Conservation (phyloP, 129 eudicot species). For the Chrysanthemum makinoi region DNA sequence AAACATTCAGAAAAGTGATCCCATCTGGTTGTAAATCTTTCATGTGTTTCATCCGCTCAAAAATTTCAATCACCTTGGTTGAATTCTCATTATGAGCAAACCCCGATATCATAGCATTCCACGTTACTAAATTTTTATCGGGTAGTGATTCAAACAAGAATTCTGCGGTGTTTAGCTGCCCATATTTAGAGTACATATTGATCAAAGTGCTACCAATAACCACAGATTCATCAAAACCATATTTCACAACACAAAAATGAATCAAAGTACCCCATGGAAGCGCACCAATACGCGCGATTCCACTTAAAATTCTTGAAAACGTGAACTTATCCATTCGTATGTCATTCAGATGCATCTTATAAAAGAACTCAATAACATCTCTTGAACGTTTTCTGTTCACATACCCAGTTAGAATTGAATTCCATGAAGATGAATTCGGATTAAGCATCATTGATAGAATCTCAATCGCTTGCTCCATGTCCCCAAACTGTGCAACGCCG, state of each 20-base stretch:
- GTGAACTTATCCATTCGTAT: constrained; percentile 64
- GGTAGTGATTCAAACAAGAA: constrained; percentile 40
- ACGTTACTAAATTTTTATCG: constrained; percentile 61
- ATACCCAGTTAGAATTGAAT: constrained; percentile 69
- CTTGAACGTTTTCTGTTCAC: constrained; percentile 47
- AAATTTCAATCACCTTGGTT: constrained; percentile 44
- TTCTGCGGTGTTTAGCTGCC: constrained; percentile 50
- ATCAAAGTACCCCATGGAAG: constrained; percentile 52
- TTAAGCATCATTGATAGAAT: constrained; percentile 48
- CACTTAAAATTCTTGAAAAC: constrained; percentile 71
- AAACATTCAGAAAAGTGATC: constrained; percentile 63
- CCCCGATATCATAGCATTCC: constrained; percentile 72
- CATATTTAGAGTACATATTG: constrained; percentile 79
- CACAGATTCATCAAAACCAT: constrained; percentile 44
- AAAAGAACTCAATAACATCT: constrained; percentile 51
- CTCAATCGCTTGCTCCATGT: constrained; percentile 54
- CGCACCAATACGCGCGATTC: constrained; percentile 51
- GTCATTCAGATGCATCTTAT: constrained; percentile 47
- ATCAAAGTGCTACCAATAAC: constrained; percentile 70
- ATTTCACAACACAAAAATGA: constrained; percentile 56
- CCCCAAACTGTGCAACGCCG: constrained; percentile 73
- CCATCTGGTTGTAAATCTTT: constrained; percentile 56
- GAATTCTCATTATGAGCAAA: constrained; percentile 68
- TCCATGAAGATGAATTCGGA: constrained; percentile 83
- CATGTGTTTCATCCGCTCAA: constrained; percentile 41